These are phyloP conservation scores for Cinnamomum chago DNA, from an alignment of 164 flowering plant species.

Conservation along the genomic window DNA sequence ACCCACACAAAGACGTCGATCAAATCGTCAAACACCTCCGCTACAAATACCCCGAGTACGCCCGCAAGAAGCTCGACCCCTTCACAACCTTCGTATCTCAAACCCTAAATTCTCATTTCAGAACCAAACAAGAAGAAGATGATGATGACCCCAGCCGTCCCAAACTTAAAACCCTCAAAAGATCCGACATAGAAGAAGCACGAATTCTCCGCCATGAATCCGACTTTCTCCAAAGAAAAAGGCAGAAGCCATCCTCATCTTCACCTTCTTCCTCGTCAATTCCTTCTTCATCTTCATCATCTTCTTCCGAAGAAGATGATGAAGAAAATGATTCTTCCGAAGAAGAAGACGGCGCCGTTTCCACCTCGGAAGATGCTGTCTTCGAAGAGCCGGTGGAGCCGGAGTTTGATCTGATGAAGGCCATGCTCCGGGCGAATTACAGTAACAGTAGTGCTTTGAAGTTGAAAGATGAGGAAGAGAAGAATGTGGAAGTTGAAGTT, in stretches of 20 bases:
- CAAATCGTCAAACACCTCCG: slow-evolving; percentile 53
- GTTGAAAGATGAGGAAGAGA: slow-evolving; percentile 20
- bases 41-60: slow-evolving; percentile 37
- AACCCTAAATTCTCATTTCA: slow-evolving; percentile 18
- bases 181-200: slow-evolving; percentile 30
- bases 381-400: slow-evolving; percentile 50
- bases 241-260: slow-evolving; percentile 4
- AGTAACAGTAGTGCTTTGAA: slow-evolving; percentile 1
- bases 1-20: slow-evolving; percentile 16
- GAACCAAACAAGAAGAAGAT: too few species aligned
- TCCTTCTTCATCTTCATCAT: too few species aligned
- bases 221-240: slow-evolving; percentile 22
- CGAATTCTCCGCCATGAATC: slow-evolving; percentile 30
- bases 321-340: slow-evolving; percentile 28
- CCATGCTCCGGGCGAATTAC: slow-evolving; percentile 43
- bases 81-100: slow-evolving; percentile 28
- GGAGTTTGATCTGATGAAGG: slow-evolving; percentile 62
- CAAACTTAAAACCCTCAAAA: slow-evolving; percentile 32
- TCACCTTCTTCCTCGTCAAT: slow-evolving; percentile 4
- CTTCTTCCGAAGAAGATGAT: slow-evolving; percentile 20
- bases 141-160: neutral
- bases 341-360: slow-evolving; percentile 35
- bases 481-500: slow-evolving; percentile 56
- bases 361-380: slow-evolving; percentile 68
- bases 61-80: slow-evolving; percentile 31